Evolutionary conservation across 2,329 filamentous ascomycete genomes (phyloP).

Genomic region (Orbilia ellipsospora): DNA sequence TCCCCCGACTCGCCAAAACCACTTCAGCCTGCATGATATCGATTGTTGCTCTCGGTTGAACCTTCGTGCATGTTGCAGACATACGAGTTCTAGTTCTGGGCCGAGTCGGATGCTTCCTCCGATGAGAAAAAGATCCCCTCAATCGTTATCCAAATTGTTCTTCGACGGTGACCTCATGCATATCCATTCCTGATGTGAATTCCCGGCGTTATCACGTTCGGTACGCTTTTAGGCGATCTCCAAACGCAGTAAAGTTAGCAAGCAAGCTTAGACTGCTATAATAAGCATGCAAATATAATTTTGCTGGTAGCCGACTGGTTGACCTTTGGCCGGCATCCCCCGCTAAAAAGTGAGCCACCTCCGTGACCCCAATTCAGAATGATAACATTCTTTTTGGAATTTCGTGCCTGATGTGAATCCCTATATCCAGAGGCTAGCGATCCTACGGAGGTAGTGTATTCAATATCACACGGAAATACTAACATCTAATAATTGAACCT

Average conservation of each 20-base stretch:
- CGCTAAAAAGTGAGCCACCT: background rate
- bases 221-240: background rate
- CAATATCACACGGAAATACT: too few relatives aligned
- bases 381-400: too few relatives aligned
- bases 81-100: too few relatives aligned
- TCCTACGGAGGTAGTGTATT: too few relatives aligned
- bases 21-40: background rate
- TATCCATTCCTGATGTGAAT: conserved; percentile 4
- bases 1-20: background rate
- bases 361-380: too few relatives aligned
- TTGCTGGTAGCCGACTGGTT: background rate
- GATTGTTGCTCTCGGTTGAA: conserved; percentile 16
- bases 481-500: background rate
- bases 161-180: background rate
- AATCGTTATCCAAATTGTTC: conserved; percentile 4
- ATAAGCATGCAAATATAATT: too few relatives aligned
- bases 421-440: too few relatives aligned
- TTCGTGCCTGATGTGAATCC: too few relatives aligned
- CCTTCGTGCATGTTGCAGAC: background rate
- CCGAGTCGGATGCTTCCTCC: background rate
- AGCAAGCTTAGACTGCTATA: background rate
- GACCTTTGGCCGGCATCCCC: conserved; percentile 14
- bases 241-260: background rate
- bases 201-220: background rate
- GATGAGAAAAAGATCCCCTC: conserved; percentile 5